These are phyloP conservation scores for Agrocybe pediades DNA, from an alignment of 768 basidiomycete species.

Conservation along the genomic window DNA sequence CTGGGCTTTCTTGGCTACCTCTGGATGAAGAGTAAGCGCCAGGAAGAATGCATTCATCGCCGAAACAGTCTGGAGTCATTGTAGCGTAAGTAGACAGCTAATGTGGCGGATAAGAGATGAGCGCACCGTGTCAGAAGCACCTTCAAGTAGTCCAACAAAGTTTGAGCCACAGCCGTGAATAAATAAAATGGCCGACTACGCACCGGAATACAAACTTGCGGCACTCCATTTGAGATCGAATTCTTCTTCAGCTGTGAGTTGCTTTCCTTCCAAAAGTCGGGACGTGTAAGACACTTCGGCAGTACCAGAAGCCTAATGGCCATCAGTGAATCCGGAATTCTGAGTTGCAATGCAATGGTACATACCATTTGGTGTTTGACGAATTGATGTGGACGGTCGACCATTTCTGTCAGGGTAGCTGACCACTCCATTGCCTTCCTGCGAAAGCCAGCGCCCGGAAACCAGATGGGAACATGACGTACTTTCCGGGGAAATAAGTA, in stretches of 20 bases:
- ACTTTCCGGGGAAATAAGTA: conserved; percentile 36
- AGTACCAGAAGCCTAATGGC: conserved; percentile 57
- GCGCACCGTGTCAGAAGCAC: conserved; percentile 59
- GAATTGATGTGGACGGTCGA: conserved; percentile 54
- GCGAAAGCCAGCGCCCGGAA: conserved; percentile 64
- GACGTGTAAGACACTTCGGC: conserved; percentile 60
- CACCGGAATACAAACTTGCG: conserved; percentile 57
- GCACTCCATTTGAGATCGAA: conserved; percentile 68
- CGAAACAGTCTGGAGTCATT: conserved; percentile 53
- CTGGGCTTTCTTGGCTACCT: conserved; percentile 59
- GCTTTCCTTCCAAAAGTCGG: conserved; percentile 52
- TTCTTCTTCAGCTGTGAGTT: conserved; percentile 55
- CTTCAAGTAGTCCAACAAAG: conserved; percentile 28
- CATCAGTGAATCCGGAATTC: conserved; percentile 1
- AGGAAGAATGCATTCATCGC: conserved; percentile 63
- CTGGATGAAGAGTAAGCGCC: conserved; percentile 59
- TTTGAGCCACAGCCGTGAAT: background rate
- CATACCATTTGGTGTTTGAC: conserved; percentile 65
- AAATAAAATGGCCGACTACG: conserved; percentile 10
- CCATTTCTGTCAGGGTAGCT: conserved; percentile 53
- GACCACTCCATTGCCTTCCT: conserved; percentile 54
- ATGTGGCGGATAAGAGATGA: background rate
- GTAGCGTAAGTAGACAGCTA: background rate
- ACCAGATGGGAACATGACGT: conserved; percentile 60
- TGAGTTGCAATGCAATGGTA: conserved; percentile 8